Evolutionary conservation across 2,329 filamentous ascomycete species (phyloP), one percentile per base, ranked within the genome.

Genomic region (Hymenoscyphus infarciens): DNA sequence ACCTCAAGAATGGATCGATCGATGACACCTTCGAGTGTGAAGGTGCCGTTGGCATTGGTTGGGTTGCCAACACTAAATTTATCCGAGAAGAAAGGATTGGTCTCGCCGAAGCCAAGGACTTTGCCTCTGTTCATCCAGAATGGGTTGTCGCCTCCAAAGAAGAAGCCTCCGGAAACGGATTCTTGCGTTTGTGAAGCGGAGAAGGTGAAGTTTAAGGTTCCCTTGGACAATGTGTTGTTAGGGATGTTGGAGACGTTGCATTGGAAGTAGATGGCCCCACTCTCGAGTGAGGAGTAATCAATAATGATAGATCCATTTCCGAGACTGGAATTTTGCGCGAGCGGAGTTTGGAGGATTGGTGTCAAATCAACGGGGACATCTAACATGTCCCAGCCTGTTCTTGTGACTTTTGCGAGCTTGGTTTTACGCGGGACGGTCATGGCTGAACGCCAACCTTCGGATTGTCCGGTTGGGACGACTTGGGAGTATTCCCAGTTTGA

Each of bases 401-500:
- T 75, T 0, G 82, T 77, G 0, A 81, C 74, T 38, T 84, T 80
- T 19, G 78, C 80, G 22, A 88, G 73, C 58, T 81, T 80, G 61
- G 81, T 81, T 0, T 83, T 76, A 0, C 85, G 76, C 1, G 86
- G 81, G 1, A 84, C 68, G 1, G 78, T 79, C 80, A 83, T 83
- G 29, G 77, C 73, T 58, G 78, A 79, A 22, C 82, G 77, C 79
- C 82, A 87, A 31, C 80, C 77, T 68, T 86, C 82, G 5, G 72
- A 69, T 2, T 77, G 72, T 0, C 79, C 83, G 0, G 83, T 86
- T 0, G 84, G 84, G 0, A 85, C 82, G 2, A 76, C 63, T 63
- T 81, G 75, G 0, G 79, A 77, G 72, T 87, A 87, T 70, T 87
- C 79, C 80, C 83, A 86, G 65, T 87, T 87, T 61, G 77, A 81